Conservation (phyloP, 345 rosid species). For the Arabis alpina region DNA sequence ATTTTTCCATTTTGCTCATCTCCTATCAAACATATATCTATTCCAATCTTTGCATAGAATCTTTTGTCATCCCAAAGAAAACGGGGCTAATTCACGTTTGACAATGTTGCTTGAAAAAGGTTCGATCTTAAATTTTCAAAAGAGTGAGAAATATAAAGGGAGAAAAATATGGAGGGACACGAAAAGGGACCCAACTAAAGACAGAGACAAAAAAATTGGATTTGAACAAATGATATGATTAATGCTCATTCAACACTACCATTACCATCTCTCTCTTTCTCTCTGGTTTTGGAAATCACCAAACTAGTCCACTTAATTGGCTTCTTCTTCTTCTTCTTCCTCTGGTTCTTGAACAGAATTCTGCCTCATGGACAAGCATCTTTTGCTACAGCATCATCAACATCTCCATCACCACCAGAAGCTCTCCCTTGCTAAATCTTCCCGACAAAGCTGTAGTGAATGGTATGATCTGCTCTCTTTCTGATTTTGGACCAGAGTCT, state of each 20-base stretch:
- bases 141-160: conserved; percentile 13
- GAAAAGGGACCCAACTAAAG: conserved; percentile 38
- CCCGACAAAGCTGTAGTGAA: conserved; percentile 87
- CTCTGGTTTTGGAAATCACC: no score
- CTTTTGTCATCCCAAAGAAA: conserved; percentile 31
- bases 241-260: conserved; percentile 34
- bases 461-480: conserved; percentile 55
- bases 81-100: conserved; percentile 32
- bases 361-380: conserved; percentile 65
- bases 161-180: conserved; percentile 21
- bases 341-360: conserved; percentile 33
- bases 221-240: conserved; percentile 38
- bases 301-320: conserved; percentile 38
- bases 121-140: conserved; percentile 36
- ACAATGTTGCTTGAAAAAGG: conserved; percentile 36
- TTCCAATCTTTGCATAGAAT: conserved; percentile 23
- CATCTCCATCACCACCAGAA: conserved; percentile 58
- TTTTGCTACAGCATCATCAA: conserved; percentile 43
- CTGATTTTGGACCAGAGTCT: no score
- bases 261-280: conserved; percentile 21
- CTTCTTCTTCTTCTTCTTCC: conserved; percentile 18
- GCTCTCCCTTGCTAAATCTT: conserved; percentile 70
- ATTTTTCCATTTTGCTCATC: conserved; percentile 3
- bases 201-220: conserved; percentile 37
- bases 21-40: background rate